Percentiles rank a stretch among this genome's conserved stretches.
phyloP scores from a whole-genome alignment of 2,329 filamentous ascomycete genomes.

The Sporothrix dimorphospora region DNA sequence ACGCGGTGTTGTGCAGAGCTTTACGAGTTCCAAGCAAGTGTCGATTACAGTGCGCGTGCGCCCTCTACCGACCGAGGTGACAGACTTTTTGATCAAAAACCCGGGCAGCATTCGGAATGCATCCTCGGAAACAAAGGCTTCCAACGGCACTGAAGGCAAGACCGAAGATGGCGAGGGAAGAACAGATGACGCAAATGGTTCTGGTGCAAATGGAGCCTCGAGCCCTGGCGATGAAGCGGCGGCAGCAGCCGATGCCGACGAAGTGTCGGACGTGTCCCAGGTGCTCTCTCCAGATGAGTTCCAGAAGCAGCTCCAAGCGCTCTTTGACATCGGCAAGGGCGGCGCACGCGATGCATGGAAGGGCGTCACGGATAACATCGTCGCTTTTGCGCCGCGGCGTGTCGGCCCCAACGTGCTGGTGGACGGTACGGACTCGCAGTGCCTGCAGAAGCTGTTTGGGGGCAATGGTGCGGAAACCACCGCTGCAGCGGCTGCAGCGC shows the following conservation, averaged over 20 bases:
- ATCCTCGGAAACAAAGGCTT: slow-evolving; percentile 39
- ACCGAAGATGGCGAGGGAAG: neutral
- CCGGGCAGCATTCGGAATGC: slow-evolving; percentile 66
- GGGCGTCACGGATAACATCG: slow-evolving; percentile 75
- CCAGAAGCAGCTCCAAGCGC: slow-evolving; percentile 68
- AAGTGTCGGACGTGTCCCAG: slow-evolving; percentile 61
- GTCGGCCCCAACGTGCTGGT: slow-evolving; percentile 88
- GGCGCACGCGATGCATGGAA: slow-evolving; percentile 70
- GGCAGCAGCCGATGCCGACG: slow-evolving; percentile 50
- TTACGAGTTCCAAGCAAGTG: slow-evolving; percentile 85
- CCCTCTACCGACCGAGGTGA: slow-evolving; percentile 77
- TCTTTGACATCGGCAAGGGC: slow-evolving; percentile 66
- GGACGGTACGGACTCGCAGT: slow-evolving; percentile 73
- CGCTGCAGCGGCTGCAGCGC: slow-evolving; percentile 35
- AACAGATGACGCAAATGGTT: slow-evolving; percentile 44
- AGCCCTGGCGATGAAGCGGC: slow-evolving; percentile 37
- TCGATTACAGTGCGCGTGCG: slow-evolving; percentile 75
- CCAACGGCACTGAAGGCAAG: neutral
- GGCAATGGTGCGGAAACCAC: slow-evolving; percentile 42
- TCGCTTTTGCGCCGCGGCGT: slow-evolving; percentile 85
- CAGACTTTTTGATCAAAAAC: slow-evolving; percentile 84
- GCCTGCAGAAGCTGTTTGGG: slow-evolving; percentile 71
- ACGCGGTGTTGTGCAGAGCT: slow-evolving; percentile 73
- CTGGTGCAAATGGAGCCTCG: slow-evolving; percentile 37
- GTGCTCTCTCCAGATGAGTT: slow-evolving; percentile 75